Conservation (phyloP, 306 rosid genomes). For the Cyamopsis tetragonoloba region DNA sequence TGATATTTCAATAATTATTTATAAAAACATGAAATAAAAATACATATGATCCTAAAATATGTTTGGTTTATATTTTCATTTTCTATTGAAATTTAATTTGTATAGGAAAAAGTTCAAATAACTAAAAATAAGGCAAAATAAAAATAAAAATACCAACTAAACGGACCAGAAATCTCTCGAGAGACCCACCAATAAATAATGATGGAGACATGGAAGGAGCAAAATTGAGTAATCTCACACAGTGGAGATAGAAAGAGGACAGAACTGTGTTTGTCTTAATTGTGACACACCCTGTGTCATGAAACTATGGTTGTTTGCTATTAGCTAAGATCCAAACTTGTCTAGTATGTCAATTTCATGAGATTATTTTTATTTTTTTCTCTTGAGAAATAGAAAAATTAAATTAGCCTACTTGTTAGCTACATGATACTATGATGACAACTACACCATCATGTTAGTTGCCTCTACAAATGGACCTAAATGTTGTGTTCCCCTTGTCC, state of each 20-base stretch:
- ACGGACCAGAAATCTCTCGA: no score
- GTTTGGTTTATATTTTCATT: no score
- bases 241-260: slow-evolving; percentile 24
- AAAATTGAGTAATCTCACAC: background rate
- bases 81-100: no score
- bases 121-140: no score
- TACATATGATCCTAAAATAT: no score
- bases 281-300: slow-evolving; percentile 21
- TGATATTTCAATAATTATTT: no score
- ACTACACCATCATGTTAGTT: slow-evolving; percentile 43
- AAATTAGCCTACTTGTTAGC: slow-evolving; percentile 3
- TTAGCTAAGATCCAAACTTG: slow-evolving; percentile 21
- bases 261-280: slow-evolving; percentile 28
- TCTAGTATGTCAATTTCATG: slow-evolving; percentile 27
- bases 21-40: no score
- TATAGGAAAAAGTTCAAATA: no score
- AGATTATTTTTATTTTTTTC: no score
- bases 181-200: slow-evolving; percentile 41
- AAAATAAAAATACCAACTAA: no score
- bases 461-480: slow-evolving; percentile 31
- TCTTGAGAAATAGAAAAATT: background rate
- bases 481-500: slow-evolving; percentile 20
- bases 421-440: slow-evolving; percentile 25
- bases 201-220: slow-evolving; percentile 23
- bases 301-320: background rate